phyloP scores from a whole-genome alignment of 202 grass and related monocot species.

The Schoenoplectus tabernaemontani region DNA sequence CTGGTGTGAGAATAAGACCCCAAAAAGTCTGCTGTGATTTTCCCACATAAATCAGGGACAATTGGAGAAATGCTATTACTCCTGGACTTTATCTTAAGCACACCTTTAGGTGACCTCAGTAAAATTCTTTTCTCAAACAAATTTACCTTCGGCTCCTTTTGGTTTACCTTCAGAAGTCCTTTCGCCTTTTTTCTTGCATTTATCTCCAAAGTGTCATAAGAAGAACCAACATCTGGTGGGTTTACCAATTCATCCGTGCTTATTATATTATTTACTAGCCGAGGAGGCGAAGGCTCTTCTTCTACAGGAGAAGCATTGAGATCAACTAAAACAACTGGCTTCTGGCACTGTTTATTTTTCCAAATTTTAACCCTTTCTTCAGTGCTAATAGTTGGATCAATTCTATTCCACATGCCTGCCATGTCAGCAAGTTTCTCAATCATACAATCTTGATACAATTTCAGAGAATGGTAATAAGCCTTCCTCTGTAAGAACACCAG shows the following conservation, averaged over 20 bases:
- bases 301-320: slow-evolving; percentile 36
- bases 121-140: slow-evolving; percentile 26
- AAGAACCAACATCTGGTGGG: slow-evolving; percentile 1
- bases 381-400: slow-evolving; percentile 13
- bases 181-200: slow-evolving; percentile 32
- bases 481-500: slow-evolving; percentile 40
- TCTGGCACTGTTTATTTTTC: slow-evolving; percentile 22
- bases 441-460: slow-evolving; percentile 54
- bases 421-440: slow-evolving; percentile 42
- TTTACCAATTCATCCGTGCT: slow-evolving; percentile 21
- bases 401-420: slow-evolving; percentile 33
- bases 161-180: slow-evolving; percentile 31
- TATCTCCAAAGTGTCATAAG: neutral
- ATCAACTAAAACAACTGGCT: slow-evolving; percentile 35
- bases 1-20: slow-evolving; percentile 29
- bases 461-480: slow-evolving; percentile 57
- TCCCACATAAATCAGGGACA: slow-evolving; percentile 25
- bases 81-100: slow-evolving; percentile 59
- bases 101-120: slow-evolving; percentile 42
- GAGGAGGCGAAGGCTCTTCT: slow-evolving; percentile 25
- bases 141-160: slow-evolving; percentile 29
- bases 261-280: slow-evolving; percentile 40
- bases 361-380: slow-evolving; percentile 47
- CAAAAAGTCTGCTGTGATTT: slow-evolving; percentile 25
- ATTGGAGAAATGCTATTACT: slow-evolving; percentile 20